These are phyloP conservation scores for Acmispon strigosus DNA, from an alignment of 306 rosid species.

Conservation along the genomic window DNA sequence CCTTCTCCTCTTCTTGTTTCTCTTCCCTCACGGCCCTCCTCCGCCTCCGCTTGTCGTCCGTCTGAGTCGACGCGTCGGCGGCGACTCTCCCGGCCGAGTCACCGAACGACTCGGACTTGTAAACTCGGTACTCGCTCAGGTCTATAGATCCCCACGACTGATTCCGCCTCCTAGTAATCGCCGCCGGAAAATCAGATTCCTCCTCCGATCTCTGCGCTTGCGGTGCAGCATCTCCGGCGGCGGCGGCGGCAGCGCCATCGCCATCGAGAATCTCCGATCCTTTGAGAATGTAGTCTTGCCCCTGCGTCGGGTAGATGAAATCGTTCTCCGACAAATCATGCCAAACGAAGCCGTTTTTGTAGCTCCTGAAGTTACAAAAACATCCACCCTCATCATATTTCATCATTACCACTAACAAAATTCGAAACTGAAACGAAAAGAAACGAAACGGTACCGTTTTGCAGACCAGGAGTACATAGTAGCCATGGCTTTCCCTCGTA, in stretches of 20 bases:
- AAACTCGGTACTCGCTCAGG: slow-evolving; percentile 78
- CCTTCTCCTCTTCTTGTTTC: slow-evolving; percentile 18
- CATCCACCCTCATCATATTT: too few relatives aligned
- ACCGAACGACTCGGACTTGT: slow-evolving; percentile 67
- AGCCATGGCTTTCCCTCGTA: slow-evolving; percentile 86
- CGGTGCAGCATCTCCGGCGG: not conserved
- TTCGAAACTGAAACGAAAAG: not conserved
- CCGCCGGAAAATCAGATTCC: slow-evolving; percentile 48
- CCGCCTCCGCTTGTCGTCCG: slow-evolving; percentile 72
- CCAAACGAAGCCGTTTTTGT: slow-evolving; percentile 92
- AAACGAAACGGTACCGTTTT: slow-evolving; percentile 49
- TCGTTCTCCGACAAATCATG: slow-evolving; percentile 87
- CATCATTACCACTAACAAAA: not conserved
- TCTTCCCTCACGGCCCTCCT: slow-evolving; percentile 38
- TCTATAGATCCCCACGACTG: slow-evolving; percentile 93
- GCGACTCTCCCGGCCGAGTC: slow-evolving; percentile 62
- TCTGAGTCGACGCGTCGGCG: slow-evolving; percentile 90
- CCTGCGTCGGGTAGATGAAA: slow-evolving; percentile 83
- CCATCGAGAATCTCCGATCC: slow-evolving; percentile 79
- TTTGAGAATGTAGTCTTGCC: slow-evolving; percentile 84
- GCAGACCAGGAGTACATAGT: slow-evolving; percentile 86
- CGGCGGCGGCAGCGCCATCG: not conserved
- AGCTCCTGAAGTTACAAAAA: slow-evolving; percentile 48
- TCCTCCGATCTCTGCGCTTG: slow-evolving; percentile 34
- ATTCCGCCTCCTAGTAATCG: slow-evolving; percentile 48